Evolutionary conservation across 768 basidiomycete genomes (phyloP), one percentile per base, ranked within the genome.

Genomic region (Suillus bovinus): DNA sequence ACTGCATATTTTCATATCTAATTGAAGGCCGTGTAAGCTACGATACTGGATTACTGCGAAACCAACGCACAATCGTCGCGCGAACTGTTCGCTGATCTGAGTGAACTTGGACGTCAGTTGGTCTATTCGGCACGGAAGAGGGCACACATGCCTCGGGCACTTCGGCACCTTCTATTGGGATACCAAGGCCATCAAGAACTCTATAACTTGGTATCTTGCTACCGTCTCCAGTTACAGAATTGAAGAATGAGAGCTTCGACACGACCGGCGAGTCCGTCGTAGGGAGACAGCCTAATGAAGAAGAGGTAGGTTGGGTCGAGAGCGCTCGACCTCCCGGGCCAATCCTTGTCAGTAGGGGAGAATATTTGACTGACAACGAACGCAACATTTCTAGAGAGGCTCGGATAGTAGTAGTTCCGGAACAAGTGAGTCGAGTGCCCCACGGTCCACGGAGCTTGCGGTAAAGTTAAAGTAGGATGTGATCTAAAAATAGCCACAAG

Each of bases 151-250:
- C 94, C 72, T 94, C 86, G 65, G 93, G 93, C 17, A 90, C 70
- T 63, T 86, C 80, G 4, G 90, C 93, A 0, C 87, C 91, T 6
- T 91, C 83, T 20, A 95, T 76, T 6, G 85, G 84, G 66, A 84
- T 76, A 3, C 95, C 96, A 58, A 84, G 78, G 33, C 93, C 89
- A 74, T 95, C 95, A 34, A 98, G 76, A 0, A 97, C 83, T 56
- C 95, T 83, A 76, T 88, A 96, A 5, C 94, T 92, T 4, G 95
- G 93, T 67, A 96, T 94, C 67, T 83, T 83, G 24, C 80, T 79
- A 16, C 81, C 80, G 46, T 81, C 82, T 10, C 78, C 79, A 39
- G 83, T 84, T 33, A 94, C 85, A 0, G 91, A 84, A 74, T 93
- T 93, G 80, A 94, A 89, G 79, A 93, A 94, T 56, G 86, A 76